A percentile compares a stretch with the other conserved stretches of the same genome.
These are phyloP conservation scores for Cryptococcus sp. DNA, from an alignment of 1,284 basidiomycete species.

Conservation along the genomic window DNA sequence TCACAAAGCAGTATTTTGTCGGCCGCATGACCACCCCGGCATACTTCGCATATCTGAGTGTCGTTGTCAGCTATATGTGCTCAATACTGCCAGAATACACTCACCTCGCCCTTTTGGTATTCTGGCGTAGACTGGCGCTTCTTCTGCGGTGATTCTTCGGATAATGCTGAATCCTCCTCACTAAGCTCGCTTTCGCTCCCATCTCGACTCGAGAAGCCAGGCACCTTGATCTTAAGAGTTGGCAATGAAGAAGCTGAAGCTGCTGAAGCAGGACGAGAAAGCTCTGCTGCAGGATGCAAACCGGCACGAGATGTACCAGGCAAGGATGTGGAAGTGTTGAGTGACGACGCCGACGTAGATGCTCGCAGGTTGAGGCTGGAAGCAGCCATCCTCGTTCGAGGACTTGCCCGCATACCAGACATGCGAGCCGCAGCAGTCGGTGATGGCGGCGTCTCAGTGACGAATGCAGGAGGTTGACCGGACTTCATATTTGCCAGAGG, in stretches of 20 bases:
- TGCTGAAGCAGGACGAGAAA: background rate
- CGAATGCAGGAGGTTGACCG: conserved; percentile 26
- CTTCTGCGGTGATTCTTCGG: conserved; percentile 7
- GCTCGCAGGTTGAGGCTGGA: background rate
- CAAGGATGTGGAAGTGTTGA: background rate
- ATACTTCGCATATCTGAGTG: conserved; percentile 81
- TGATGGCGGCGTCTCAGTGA: conserved; percentile 21
- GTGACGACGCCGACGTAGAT: background rate
- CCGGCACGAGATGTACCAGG: conserved; percentile 5
- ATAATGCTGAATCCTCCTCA: conserved; percentile 34
- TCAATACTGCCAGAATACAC: conserved; percentile 14
- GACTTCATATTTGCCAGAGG: conserved; percentile 23
- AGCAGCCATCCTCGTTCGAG: conserved; percentile 5
- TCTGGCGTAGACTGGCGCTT: conserved; percentile 10
- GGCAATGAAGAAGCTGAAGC: conserved; percentile 12
- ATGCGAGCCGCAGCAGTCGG: conserved; percentile 23
- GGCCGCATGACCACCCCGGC: conserved; percentile 80
- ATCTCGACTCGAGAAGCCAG: conserved; percentile 38
- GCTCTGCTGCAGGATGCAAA: background rate
- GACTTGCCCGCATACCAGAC: conserved; percentile 15
- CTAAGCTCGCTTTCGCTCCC: conserved; percentile 48
- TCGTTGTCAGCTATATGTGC: conserved; percentile 17
- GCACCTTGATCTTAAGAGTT: conserved; percentile 36
- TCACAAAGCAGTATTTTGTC: conserved; percentile 94
- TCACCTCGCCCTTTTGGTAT: conserved; percentile 52